Base-by-base conservation (phyloP, 2,329 filamentous ascomycete genomes). In the Pezicula rhizophila region DNA sequence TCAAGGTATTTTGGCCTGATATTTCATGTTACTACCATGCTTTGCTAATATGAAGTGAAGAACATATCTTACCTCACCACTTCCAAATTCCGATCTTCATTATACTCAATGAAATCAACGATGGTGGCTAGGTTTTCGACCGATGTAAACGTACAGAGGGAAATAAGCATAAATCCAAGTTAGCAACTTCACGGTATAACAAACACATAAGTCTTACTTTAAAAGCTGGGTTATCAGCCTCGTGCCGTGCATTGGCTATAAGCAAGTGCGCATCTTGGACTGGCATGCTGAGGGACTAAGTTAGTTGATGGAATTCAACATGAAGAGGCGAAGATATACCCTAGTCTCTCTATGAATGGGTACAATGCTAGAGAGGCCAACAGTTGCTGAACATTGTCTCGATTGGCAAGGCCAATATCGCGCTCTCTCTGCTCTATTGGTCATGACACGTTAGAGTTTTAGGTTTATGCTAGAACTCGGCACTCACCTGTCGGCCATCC, bases 401-500 rank as follows among this genome's bases (percentile, higher is more conserved):
- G 67, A 51, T 82, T 83, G 25, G 70, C 68, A 17, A 53, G 57
- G 3, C 80, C 80, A 48, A 82, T 78, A n/a, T 71, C 69, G 49
- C 68, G 67, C 25, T 80, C 70, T 47, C 74, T 71, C 43, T 70
- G 60, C 50, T 75, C 79, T 82, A 49, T 46, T 8, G 26, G 20
- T 33, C 15, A 28, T 38, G 14, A 42, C 48, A 50, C 34, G 39
- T 23, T 37, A 28, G 5, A 42, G 23, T 40, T 4, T 41, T 23
- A 43, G 40, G 40, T 8, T 35, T 18, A 25, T 11, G 31, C 11
- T 23, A 31, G 17, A 14, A 35, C 45, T 28, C n/a, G 44, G 35
- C 18, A 59, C 75, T 59, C 70, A 89, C 86, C 77, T 54, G 64
- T 79, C 17, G 83, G 74, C 86, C 86, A 90, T 26, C 71, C 79